Evolutionary conservation across 2,329 filamentous ascomycete species (phyloP), one percentile per base, ranked within the genome.

Genomic region (Eutypella sp.): DNA sequence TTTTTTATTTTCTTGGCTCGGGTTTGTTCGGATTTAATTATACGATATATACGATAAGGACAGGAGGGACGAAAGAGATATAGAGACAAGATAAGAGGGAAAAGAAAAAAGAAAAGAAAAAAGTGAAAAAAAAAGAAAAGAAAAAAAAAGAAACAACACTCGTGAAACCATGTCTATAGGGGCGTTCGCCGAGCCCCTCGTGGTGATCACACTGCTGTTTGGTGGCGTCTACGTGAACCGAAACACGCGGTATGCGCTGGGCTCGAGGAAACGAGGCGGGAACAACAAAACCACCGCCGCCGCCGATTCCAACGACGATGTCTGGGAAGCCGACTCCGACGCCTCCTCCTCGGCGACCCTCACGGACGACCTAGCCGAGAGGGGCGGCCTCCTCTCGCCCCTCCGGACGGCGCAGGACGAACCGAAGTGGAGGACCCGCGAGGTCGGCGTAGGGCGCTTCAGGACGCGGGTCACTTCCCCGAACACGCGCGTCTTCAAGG

Each of bases 401-500:
- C 23, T 2, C n/a, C n/a, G n/a, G n/a, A n/a, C n/a, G 15, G 22
- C 3, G 13, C 45, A 13, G 22, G 36, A 18, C n/a, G 82, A 27
- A 55, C 29, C 47, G 10, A 44, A 33, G n/a, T 49, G 47, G 47
- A 42, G 47, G 44, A 47, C 39, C 27, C 41, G 45, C 40, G 47
- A 49, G 31, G 16, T 47, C n/a, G 45, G 65, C 5, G 47, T 81
- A 7, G 65, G 75, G 25, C 67, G 67, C 2, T 68, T 71, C 53
- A 67, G 62, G 42, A 71, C 61, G 40, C 67, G 72, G 25, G 68
- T 85, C 18, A 68, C 68, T 5, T 78, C 79, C 16, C 82, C 83
- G 2, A 83, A 86, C 60, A 85, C 82, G 1, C 67, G 68, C 33
- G 67, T 78, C 6, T 85, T 83, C 57, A 72, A 75, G 51, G 73